Percentiles rank a stretch among this genome's conserved stretches.
These are phyloP conservation scores for Syzygium malaccense DNA, from an alignment of 441 rosid genomes.

Conservation along the genomic window DNA sequence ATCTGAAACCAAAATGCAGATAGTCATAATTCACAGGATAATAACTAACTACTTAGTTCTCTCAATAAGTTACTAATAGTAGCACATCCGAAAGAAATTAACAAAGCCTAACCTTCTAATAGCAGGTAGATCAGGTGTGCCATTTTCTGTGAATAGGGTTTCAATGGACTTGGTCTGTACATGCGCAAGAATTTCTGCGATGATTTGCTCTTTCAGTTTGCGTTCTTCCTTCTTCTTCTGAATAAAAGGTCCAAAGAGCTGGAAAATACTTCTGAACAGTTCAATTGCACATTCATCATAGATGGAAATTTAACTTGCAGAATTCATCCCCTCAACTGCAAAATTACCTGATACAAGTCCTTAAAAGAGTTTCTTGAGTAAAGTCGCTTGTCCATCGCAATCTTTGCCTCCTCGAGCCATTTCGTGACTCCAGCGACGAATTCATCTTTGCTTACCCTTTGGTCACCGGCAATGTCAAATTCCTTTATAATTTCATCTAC, in stretches of 20 bases:
- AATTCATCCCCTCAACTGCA: neutral
- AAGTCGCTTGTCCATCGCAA: neutral
- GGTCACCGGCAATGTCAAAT: constrained; percentile 11
- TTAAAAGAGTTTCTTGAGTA: neutral
- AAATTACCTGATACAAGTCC: constrained; percentile 8
- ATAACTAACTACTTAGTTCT: neutral
- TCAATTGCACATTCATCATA: neutral
- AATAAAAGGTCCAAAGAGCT: constrained; percentile 14
- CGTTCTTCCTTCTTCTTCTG: constrained; percentile 17
- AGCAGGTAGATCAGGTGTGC: constrained; percentile 9
- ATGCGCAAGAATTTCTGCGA: constrained; percentile 7
- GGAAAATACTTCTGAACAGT: neutral
- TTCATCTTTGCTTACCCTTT: constrained; percentile 7
- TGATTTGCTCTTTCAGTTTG: constrained; percentile 8
- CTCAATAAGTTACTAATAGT: neutral
- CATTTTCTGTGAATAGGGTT: constrained; percentile 11
- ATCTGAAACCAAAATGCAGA: neutral
- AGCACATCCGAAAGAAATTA: neutral
- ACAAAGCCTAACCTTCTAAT: neutral
- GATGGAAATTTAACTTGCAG: neutral
- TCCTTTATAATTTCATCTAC: constrained; percentile 12
- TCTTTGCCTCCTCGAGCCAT: constrained; percentile 19
- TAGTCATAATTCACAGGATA: neutral
- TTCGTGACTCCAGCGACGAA: constrained; percentile 9
- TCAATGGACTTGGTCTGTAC: constrained; percentile 7